Base-by-base conservation (phyloP, 129 eudicot species). In the Centella asiatica region DNA sequence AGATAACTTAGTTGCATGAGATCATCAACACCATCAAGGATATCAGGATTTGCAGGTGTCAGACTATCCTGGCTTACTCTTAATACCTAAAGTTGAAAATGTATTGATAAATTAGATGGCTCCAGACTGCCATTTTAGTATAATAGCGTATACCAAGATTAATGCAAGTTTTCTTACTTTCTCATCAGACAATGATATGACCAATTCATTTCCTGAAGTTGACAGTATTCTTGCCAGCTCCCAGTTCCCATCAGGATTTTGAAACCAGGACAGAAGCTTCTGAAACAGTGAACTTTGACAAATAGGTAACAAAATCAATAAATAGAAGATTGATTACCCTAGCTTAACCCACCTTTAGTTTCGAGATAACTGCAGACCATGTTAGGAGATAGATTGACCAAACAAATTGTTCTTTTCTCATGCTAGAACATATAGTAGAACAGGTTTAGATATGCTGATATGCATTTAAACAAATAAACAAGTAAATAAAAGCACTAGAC, bases 1-100 rank as follows among this genome's bases (percentile, higher is more conserved):
- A 93, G 78, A 69, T 80, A 93, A 83, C 99, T 93, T 49, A 93
- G 78, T 78, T 93, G 99, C 95, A 88, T 81, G 52, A 93, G 96
- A 88, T 93, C 95, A 57, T 93, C 99, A 19, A 93, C 99, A 31
- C 96, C 96, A 51, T 93, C 99, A 65, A 93, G 99, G 54, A 93
- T 85, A 74, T 87, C 90, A 22, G 99, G 99, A 74, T 93, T 93
- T 55, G 99, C 96, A 28, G 96, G 85, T 69, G 88, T 52, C 26
- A 92, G 76, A 68, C 62, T 48, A 53, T 79, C 88, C 27, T 83
- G 32, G 13, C 74, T 76, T 72, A 87, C 96, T 76, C 76, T 93
- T 66, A 82, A 47, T 24, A 87, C 99, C 99, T 93, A 76, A 40
- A 65, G 14, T 36, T 26, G 19, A 58, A 74, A 66, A 77, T 69